A percentile compares a stretch with the other conserved stretches of the same genome.
Evolutionary conservation across 257 asterid species (phyloP).

Genomic region (Solanum tarapatanum): DNA sequence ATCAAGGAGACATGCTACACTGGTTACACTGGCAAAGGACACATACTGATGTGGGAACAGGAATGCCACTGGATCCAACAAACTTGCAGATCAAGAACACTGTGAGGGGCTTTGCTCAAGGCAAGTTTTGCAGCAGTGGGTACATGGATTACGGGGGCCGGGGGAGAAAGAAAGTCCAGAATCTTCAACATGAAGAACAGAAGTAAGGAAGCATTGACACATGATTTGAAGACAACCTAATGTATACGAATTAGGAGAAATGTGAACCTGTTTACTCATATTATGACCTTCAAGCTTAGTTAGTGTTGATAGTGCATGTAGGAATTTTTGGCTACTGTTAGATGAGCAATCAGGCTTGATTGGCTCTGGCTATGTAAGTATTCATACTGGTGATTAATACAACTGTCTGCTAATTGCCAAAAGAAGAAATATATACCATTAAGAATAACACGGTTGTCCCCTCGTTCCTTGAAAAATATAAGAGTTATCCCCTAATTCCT

Average conservation of each 20-base stretch:
- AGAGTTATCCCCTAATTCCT: not conserved
- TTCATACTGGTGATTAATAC: not conserved
- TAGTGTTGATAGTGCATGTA: not conserved
- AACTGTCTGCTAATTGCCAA: not conserved
- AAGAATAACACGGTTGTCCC: not conserved
- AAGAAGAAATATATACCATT: too few species aligned
- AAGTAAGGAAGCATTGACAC: not conserved
- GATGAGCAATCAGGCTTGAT: not conserved
- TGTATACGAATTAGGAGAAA: not conserved
- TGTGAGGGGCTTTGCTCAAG: not conserved
- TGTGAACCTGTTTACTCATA: not conserved
- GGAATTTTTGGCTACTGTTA: not conserved
- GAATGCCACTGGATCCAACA: not conserved
- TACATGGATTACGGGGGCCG: not conserved
- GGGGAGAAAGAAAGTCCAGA: not conserved
- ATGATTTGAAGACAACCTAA: not conserved
- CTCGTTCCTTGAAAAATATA: not conserved
- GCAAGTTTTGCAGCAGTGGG: not conserved
- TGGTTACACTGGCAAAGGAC: not conserved
- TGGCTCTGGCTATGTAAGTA: not conserved
- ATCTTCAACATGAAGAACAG: not conserved
- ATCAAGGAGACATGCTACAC: not conserved
- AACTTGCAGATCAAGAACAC: not conserved
- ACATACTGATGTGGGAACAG: not conserved
- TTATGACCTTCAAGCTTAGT: not conserved